Percentiles rank a stretch among this genome's conserved stretches.
These are phyloP conservation scores for Trichoderma arundinaceum DNA, from an alignment of 2,329 filamentous ascomycete species.

Conservation along the genomic window DNA sequence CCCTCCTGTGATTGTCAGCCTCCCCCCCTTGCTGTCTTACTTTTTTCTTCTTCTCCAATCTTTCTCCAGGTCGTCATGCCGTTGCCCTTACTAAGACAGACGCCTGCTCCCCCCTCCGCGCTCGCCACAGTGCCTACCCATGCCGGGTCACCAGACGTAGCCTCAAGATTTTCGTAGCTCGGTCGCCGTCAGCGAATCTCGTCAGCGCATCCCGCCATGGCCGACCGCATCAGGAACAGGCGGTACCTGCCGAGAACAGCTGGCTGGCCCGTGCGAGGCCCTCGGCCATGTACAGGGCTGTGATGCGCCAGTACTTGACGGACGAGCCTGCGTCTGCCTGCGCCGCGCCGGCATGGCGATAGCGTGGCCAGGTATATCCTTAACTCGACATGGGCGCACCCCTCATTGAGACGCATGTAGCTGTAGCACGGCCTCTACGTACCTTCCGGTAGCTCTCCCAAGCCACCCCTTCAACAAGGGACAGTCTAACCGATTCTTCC, in stretches of 20 bases:
- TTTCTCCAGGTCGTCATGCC: not conserved
- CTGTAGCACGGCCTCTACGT: conserved; percentile 6
- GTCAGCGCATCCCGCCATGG: conserved; percentile 29
- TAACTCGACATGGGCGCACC: conserved; percentile 22
- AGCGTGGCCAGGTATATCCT: conserved; percentile 11
- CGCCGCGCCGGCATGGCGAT: not conserved
- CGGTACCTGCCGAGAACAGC: conserved; percentile 27
- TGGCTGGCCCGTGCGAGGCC: conserved; percentile 26
- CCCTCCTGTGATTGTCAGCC: not conserved
- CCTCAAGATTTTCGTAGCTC: not conserved
- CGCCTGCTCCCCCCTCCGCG: no score
- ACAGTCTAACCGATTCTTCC: conserved; percentile 32
- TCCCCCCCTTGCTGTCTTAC: not conserved
- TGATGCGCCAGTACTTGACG: conserved; percentile 19
- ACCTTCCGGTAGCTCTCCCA: conserved; percentile 22
- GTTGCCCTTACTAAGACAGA: not conserved
- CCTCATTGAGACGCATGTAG: conserved; percentile 22
- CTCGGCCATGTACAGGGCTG: conserved; percentile 21
- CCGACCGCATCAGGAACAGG: conserved; percentile 28
- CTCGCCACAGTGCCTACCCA: not conserved
- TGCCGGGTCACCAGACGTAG: conserved; percentile 18
- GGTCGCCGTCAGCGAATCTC: conserved; percentile 27
- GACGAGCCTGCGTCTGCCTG: not conserved
- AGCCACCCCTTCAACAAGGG: conserved; percentile 3
- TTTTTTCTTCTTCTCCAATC: not conserved